phyloP scores from a whole-genome alignment of 805 yeast genomes.

The Zygoascus flipseniorum region DNA sequence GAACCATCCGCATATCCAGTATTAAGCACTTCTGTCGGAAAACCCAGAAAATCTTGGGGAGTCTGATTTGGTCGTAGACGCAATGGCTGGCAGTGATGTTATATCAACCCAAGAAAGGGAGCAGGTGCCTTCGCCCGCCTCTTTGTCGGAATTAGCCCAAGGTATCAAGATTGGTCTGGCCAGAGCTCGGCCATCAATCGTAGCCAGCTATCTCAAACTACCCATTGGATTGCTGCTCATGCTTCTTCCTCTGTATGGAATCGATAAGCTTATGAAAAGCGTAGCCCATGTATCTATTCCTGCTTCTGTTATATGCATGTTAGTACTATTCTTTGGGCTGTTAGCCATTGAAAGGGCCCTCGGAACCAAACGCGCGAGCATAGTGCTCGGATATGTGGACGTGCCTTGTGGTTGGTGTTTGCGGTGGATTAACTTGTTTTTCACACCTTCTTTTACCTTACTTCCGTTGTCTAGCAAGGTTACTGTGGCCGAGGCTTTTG shows the following conservation, averaged over 20 bases:
- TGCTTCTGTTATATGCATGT: conserved; percentile 63
- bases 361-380: conserved; percentile 29
- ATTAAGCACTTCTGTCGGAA: no score
- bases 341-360: conserved; percentile 31
- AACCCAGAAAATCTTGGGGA: no score
- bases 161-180: neutral
- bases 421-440: conserved; percentile 71
- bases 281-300: conserved; percentile 50
- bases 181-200: neutral
- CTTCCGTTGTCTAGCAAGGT: conserved; percentile 62
- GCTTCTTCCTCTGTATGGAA: conserved; percentile 43
- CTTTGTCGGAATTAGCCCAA: neutral
- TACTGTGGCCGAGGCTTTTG: conserved; percentile 57
- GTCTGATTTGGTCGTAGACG: no score
- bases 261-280: conserved; percentile 37
- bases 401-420: conserved; percentile 62
- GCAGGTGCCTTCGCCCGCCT: no score
- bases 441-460: conserved; percentile 68
- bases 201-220: conserved; percentile 21
- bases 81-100: no score
- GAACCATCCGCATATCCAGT: no score
- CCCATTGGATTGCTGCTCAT: conserved; percentile 42
- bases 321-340: conserved; percentile 43
- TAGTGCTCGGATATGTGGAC: conserved; percentile 32
- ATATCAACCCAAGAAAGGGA: no score